Evolutionary conservation across 2,329 filamentous ascomycete species (phyloP).

Genomic region (Pseudogymnoascus sp.): DNA sequence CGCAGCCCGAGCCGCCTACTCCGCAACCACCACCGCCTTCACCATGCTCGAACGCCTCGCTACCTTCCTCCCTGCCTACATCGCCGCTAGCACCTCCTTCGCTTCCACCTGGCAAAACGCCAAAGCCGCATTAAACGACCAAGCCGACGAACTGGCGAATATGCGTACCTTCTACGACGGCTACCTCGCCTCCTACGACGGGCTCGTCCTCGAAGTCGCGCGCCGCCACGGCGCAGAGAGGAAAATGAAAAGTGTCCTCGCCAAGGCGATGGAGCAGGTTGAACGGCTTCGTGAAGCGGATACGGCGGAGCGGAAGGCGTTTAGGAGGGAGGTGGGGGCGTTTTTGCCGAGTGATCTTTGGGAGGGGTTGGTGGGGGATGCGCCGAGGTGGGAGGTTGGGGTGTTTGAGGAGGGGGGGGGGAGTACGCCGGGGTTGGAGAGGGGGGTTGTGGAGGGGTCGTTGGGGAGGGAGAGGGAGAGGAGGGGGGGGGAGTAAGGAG

Average conservation of each 20-base stretch:
- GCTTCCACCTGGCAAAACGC: conserved; percentile 64
- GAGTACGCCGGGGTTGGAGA: conserved; percentile 20
- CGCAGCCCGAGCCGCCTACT: conserved; percentile 44
- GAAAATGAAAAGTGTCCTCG: conserved; percentile 64
- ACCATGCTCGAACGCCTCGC: conserved; percentile 59
- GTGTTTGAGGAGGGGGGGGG: conserved; percentile 12
- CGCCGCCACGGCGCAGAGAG: conserved; percentile 65
- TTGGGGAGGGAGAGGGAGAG: conserved; percentile 17
- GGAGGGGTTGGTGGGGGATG: conserved; percentile 56
- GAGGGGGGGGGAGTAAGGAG: conserved; percentile 14
- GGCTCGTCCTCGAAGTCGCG: conserved; percentile 74
- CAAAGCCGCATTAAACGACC: conserved; percentile 56
- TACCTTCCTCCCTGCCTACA: conserved; percentile 53
- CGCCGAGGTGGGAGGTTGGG: conserved; percentile 24
- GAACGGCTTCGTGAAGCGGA: conserved; percentile 69
- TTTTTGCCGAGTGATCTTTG: conserved; percentile 83
- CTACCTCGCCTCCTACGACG: conserved; percentile 77
- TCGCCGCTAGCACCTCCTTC: conserved; percentile 57
- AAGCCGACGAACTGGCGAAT: conserved; percentile 66
- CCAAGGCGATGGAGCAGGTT: conserved; percentile 68
- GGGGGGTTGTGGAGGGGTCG: conserved; percentile 21
- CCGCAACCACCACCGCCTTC: conserved; percentile 54
- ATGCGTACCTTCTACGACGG: conserved; percentile 78
- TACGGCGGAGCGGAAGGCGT: conserved; percentile 61
- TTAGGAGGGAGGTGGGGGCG: conserved; percentile 74